Base-by-base conservation (phyloP, 805 yeast genomes). In the Candida sanyiensis region DNA sequence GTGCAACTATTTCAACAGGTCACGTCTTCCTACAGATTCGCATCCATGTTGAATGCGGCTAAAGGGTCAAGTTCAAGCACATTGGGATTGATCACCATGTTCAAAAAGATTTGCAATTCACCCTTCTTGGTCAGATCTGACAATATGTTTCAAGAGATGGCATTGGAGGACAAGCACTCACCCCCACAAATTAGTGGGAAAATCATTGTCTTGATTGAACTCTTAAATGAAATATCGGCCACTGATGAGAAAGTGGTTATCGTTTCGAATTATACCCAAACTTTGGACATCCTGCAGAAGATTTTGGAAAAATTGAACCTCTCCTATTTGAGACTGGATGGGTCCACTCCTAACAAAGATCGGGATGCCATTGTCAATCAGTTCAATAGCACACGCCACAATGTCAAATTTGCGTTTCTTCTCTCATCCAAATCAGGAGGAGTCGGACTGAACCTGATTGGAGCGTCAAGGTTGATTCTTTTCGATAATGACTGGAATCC, bases 401-500 rank as follows among this genome's bases (percentile, higher is more conserved):
- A 57, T 57, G 24, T 43, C 66, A 4, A 53, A 58, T 25, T 83
- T 53, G 81, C 80, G 0, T 87, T 93, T 48, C 61, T 93, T 10
- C 60, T 93, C 10, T 85, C 96, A 4, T 83, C 96, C 0, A 86
- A 88, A 57, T 80, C 95, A 4, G 98, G 98, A 4, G 98, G 98
- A 0, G 80, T 83, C 43, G 98, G 98, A 0, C 66, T 93, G 29
- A 93, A 93, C 53, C 64, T 93, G 24, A 73, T 85, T 24, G 98
- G 97, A 0, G 98, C 95, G 0, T 85, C 95, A 3, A 63, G 97
- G 20, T 62, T 93, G 28, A 70, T 93, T 5, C 62, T 93, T 17
- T 83, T 85, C 54, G 98, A 93, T 56, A 86, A 93, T 47, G 97
- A 93, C 54, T 93, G 98, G 98, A 93, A 93, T 47, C 98, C 98